Percentiles rank a stretch among this genome's conserved stretches.
These are phyloP conservation scores for Furcasterigmium furcatum DNA, from an alignment of 2,329 filamentous ascomycete genomes.

Conservation along the genomic window DNA sequence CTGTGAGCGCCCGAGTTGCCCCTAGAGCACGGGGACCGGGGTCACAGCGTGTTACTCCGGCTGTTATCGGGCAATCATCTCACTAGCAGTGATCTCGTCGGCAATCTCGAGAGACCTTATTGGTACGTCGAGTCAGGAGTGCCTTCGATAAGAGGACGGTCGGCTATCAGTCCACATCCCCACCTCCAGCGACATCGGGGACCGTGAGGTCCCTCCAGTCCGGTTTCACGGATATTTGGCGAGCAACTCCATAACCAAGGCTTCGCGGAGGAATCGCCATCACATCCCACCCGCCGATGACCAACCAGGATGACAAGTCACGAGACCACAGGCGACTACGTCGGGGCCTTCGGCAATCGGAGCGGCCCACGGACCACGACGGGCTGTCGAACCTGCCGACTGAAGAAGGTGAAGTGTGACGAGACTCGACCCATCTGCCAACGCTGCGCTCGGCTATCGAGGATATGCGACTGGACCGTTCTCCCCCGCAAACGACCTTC, in stretches of 20 bases:
- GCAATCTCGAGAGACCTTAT: not conserved
- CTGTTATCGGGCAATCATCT: not conserved
- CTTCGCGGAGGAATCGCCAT: not conserved
- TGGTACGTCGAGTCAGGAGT: not conserved
- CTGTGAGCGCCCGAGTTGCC: not conserved
- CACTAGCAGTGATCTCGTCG: not conserved
- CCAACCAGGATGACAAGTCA: not conserved
- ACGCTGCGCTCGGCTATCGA: conserved; percentile 19
- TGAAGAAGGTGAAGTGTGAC: conserved; percentile 27
- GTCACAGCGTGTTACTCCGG: not conserved
- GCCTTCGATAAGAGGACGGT: not conserved
- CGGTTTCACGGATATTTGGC: too few species aligned
- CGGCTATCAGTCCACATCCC: not conserved
- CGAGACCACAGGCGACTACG: not conserved
- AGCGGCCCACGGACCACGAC: conserved; percentile 11
- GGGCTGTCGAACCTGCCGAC: conserved; percentile 21
- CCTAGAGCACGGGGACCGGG: not conserved
- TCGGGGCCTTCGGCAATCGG: conserved; percentile 3
- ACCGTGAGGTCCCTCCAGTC: too few species aligned
- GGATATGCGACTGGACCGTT: conserved; percentile 18
- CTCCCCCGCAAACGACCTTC: not conserved
- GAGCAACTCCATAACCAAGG: not conserved
- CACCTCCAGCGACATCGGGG: not conserved
- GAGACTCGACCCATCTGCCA: conserved; percentile 20
- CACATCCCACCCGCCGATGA: not conserved